A percentile compares a stretch with the other conserved stretches of the same genome.
Conservation (phyloP, 495 filamentous ascomycete genomes). For the Penicillium antarcticum region DNA sequence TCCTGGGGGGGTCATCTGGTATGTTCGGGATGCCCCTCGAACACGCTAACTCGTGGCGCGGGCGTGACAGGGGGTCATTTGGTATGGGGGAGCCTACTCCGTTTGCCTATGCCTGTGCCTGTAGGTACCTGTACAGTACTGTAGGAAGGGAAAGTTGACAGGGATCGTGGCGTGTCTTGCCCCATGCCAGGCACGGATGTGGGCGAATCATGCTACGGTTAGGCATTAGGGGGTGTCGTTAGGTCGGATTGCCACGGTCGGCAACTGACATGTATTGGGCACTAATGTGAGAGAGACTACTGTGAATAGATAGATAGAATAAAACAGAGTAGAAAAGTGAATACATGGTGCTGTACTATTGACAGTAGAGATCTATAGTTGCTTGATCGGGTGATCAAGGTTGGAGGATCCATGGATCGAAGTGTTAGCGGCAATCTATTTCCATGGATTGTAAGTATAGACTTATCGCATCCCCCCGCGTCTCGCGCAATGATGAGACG, state of each 20-base stretch:
- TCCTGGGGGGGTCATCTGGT: conserved; percentile 4
- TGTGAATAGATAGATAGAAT: not conserved
- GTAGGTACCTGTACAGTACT: not conserved
- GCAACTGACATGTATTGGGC: no score
- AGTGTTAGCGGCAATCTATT: not conserved
- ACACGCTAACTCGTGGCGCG: conserved; percentile 22
- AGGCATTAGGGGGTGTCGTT: conserved; percentile 4
- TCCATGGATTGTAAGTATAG: conserved; percentile 9
- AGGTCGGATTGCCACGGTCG: no score
- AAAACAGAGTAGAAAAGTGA: no score
- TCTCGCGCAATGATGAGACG: conserved; percentile 21
- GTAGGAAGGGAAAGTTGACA: not conserved
- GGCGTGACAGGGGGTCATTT: conserved; percentile 22
- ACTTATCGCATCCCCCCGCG: conserved; percentile 17
- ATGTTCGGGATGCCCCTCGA: conserved; percentile 12
- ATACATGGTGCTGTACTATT: no score
- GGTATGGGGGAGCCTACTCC: conserved; percentile 17
- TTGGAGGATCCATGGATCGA: not conserved
- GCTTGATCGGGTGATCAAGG: not conserved
- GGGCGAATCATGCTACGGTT: conserved; percentile 6
- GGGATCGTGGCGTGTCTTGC: not conserved
- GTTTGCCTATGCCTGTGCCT: conserved; percentile 3
- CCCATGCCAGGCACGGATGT: not conserved
- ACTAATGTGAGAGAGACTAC: no score
- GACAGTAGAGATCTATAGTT: not conserved